A percentile compares a stretch with the other conserved stretches of the same genome.
Evolutionary conservation across 306 rosid genomes (phyloP).

Genomic region (Mucuna pruriens): DNA sequence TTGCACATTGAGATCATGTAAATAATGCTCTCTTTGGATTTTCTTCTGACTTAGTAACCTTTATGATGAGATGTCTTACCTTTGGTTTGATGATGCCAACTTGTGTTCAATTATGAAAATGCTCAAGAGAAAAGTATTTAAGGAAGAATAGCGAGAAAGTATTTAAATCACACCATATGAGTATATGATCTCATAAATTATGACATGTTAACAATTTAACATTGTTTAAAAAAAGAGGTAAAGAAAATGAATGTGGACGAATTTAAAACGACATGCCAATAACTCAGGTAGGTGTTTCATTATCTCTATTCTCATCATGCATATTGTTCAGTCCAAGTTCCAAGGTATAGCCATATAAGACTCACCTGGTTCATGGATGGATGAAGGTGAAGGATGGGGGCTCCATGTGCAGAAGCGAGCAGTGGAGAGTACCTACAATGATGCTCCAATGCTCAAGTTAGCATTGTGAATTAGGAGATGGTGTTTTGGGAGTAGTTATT

Average conservation of each 20-base stretch:
- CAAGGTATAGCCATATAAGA: not conserved
- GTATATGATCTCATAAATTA: not conserved
- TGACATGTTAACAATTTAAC: not conserved
- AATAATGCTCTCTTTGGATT: not conserved
- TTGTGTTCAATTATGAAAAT: not conserved
- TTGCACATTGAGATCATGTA: conserved; percentile 1
- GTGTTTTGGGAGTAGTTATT: not conserved
- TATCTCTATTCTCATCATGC: not conserved
- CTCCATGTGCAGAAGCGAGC: not conserved
- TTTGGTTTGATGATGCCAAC: not conserved
- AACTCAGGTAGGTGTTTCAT: not conserved
- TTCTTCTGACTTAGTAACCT: not conserved
- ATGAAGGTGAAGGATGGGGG: not conserved
- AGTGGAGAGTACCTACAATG: not conserved
- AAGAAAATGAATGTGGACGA: not conserved
- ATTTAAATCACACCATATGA: not conserved
- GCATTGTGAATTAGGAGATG: not conserved
- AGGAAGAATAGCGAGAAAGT: not conserved
- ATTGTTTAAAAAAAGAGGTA: not conserved
- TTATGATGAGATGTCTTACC: not conserved
- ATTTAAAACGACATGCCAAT: not conserved
- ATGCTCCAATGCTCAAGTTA: not conserved
- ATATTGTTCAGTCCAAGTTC: not conserved
- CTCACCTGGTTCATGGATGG: not conserved
- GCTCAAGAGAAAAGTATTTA: not conserved